Percentiles rank a stretch among this genome's conserved stretches.
phyloP scores from a whole-genome alignment of 2,329 filamentous ascomycete species.

The Lomentospora prolificans region DNA sequence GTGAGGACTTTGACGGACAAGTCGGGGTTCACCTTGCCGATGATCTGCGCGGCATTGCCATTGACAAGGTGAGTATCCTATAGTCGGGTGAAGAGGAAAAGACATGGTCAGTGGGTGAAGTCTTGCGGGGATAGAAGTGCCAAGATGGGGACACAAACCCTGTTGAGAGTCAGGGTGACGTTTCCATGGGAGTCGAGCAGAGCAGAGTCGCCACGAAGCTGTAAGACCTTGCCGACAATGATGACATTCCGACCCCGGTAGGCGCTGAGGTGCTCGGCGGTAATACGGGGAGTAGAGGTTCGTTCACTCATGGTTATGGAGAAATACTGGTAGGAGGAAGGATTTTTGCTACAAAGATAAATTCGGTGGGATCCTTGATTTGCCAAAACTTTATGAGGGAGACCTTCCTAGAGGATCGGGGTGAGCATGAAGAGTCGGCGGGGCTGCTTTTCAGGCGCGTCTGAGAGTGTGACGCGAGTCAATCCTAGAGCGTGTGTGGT shows the following conservation, averaged over 20 bases:
- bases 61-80: constrained; percentile 62
- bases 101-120: constrained; percentile 3
- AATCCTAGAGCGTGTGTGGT: not conserved
- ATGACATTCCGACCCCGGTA: constrained; percentile 71
- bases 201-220: constrained; percentile 72
- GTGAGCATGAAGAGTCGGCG: not conserved
- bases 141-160: constrained; percentile 44
- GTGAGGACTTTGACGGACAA: constrained; percentile 61
- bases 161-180: constrained; percentile 64
- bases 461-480: not conserved
- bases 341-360: not conserved
- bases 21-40: constrained; percentile 71
- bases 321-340: not conserved
- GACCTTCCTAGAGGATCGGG: not conserved
- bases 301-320: constrained; percentile 51
- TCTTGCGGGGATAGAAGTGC: not conserved
- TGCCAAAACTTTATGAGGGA: too few relatives aligned
- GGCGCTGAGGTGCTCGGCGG: constrained; percentile 65
- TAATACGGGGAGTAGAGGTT: constrained; percentile 69
- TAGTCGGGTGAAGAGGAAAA: not conserved
- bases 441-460: not conserved
- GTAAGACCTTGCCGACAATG: constrained; percentile 73
- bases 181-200: constrained; percentile 71
- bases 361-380: not conserved
- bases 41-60: constrained; percentile 64